Evolutionary conservation across 805 yeast genomes (phyloP), one percentile per base, ranked within the genome.

Genomic region (Pichia nakasei): DNA sequence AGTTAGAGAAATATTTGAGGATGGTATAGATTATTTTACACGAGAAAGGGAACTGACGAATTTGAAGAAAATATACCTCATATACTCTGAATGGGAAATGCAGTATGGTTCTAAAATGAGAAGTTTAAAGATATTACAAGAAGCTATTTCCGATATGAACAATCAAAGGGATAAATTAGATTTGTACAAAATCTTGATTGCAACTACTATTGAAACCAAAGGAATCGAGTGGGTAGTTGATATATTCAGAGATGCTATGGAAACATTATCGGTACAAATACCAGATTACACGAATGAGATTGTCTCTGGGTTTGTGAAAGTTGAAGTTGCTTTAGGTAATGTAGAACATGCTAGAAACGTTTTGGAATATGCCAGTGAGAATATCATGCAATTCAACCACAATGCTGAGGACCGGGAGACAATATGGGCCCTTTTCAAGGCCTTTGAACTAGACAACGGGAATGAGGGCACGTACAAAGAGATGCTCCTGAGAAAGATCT

Each of bases 1-100:
- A 48, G 61, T 84, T 6, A 65, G 95, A 32, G 95, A 85, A 45
- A 54, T 83, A 15, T 88, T 85, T 63, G 95, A 86, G 39, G 76
- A 78, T 37, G 73, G 87, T 5, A 52, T 85, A 4, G 67, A 64
- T 5, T n/a, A 22, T 27, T 42, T 36, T 27, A 27, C 35, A 27
- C 41, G 35, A 3, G 35, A 43, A 11, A 36, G 39, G 6, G 31
- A 39, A 19, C 17, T 36, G 24, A 65, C 58, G 1, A 69, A 85
- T 49, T 66, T 72, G 38, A 72, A 73, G 45, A 58, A 76, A 0
- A 63, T 86, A 0, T 72, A 67, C 49, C 44, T 78, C 2, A 52
- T 75, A 32, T 85, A 82, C 56, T 75, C 82, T 2, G 63, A 77
- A 31, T 77, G 76, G 53, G 96, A 88, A 55, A 73, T 72, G 48